Conservation (phyloP, 164 flowering plant species). For the Vitis vinifera region ASM3070453v1 NC_081821.1:1965501-1966000, state of each 20-base stretch:
- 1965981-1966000: too few relatives aligned
- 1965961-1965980: too few relatives aligned
- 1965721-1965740: constrained; percentile 52
- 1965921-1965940: too few relatives aligned
- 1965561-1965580: constrained; percentile 37
- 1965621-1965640: constrained; percentile 61
- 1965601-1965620: constrained; percentile 72
- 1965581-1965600: constrained; percentile 60
- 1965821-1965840: too few relatives aligned
- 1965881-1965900: too few relatives aligned
- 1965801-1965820: neutral
- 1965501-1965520: constrained; percentile 11
- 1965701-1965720: constrained; percentile 61
- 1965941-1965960: too few relatives aligned
- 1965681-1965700: constrained; percentile 42
- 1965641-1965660: constrained; percentile 43
- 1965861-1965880: too few relatives aligned
- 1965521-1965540: constrained; percentile 55
- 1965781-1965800: constrained; percentile 24
- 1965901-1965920: too few relatives aligned
- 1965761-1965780: constrained; percentile 69
- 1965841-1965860: too few relatives aligned
- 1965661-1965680: constrained; percentile 40
- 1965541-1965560: constrained; percentile 43
- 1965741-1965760: constrained; percentile 72